Percentiles rank a stretch among this genome's conserved stretches.
Conservation (phyloP, 2,329 filamentous ascomycete species). For the Aspergillus pseudotamarii region DNA sequence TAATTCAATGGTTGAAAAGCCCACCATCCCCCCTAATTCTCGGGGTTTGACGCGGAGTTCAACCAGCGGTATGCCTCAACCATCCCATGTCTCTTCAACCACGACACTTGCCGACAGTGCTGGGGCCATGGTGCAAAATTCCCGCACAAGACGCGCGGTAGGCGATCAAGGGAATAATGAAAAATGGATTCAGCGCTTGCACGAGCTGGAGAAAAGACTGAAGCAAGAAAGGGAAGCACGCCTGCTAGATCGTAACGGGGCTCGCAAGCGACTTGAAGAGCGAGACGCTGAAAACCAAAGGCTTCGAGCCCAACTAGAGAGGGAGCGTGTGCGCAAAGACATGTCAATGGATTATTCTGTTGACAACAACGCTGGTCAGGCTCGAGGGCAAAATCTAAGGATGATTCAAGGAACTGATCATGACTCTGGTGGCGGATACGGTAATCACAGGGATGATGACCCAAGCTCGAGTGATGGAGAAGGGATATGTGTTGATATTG, state of each 20-base stretch:
- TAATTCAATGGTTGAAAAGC: constrained; percentile 54
- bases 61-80: constrained; percentile 37
- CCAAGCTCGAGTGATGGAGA: constrained; percentile 42
- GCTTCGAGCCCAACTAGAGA: constrained; percentile 65
- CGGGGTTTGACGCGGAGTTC: constrained; percentile 34
- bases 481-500: constrained; percentile 42
- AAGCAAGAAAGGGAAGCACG: constrained; percentile 88
- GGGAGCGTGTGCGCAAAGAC: constrained; percentile 51
- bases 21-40: constrained; percentile 30
- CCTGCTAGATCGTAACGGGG: constrained; percentile 80
- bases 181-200: constrained; percentile 80
- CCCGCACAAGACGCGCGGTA: constrained; percentile 25
- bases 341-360: constrained; percentile 25
- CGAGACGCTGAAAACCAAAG: constrained; percentile 74
- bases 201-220: constrained; percentile 84
- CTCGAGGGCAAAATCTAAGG: constrained; percentile 9
- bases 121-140: constrained; percentile 28
- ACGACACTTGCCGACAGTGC: constrained; percentile 34
- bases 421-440: constrained; percentile 16
- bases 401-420: constrained; percentile 2
- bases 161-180: constrained; percentile 59
- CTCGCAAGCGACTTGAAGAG: constrained; percentile 76
- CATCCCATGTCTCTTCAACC: constrained; percentile 36
- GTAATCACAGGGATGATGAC: constrained; percentile 30
- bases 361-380: constrained; percentile 22